Base-by-base conservation (phyloP, 2,329 filamentous ascomycete species). In the Alternaria rosae region DNA sequence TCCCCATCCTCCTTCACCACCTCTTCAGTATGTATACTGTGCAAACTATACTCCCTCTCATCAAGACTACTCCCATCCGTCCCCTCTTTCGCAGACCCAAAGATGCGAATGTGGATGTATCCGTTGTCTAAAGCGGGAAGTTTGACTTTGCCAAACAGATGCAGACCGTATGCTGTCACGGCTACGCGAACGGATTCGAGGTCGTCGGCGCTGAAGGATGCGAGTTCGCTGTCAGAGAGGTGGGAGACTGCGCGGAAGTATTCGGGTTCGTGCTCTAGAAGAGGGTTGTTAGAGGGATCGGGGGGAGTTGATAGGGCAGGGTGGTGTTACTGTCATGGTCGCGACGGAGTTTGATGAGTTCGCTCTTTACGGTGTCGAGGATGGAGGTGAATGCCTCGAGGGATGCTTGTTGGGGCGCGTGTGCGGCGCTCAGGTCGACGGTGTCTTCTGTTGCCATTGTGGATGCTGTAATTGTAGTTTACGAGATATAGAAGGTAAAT, bases 151-250 rank as follows among this genome's bases (percentile, higher is more conserved):
- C 67, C 71, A 26, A 77, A 76, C 0, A 78, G 59, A 54, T 77
- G 75, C 8, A 78, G 61, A 10, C 76, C 76, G 41, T 78, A 78
- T 4, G 76, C 76, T 5, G 71, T 72, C 13, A 61, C 58, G 13
- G 69, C 76, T 4, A 73, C 73, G 41, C 76, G 74, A 12, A 78
- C 74, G 11, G 61, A 54, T 13, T 70, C 67, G 43, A 78, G 68
- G 48, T 76, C 67, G 13, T 56, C 57, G 23, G 69, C 47, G 3
- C 69, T 62, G 64, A 79, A 77, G 11, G 72, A 71, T 20, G 65
- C 57, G 20, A 79, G 70, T 1, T 79, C 74, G 11, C 74, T 70
- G 51, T 82, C 79, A 21, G 80, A 77, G 11, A 85, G 74, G 20
- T 70, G 57, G 47, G 81, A 82, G 54, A 79, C 76, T 6, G 70